Evolutionary conservation across 192 early-diverging fungal genomes (phyloP).

Genomic region (Coemansia sp.): DNA sequence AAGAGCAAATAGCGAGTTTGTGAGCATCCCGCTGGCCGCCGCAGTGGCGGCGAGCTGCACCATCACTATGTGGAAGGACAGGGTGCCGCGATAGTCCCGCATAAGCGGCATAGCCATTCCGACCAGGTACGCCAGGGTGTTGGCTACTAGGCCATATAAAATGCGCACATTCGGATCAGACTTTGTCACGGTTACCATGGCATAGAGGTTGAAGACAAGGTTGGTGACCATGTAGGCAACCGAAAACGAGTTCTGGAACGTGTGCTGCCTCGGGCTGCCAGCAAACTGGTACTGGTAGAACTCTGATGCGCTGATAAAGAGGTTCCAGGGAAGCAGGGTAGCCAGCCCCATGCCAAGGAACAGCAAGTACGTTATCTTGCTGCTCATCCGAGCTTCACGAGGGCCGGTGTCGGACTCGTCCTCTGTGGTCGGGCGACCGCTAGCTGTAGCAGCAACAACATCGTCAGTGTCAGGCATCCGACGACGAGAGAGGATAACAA

Average conservation of each 20-base stretch:
- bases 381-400: background rate
- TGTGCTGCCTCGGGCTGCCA: slow-evolving; percentile 57
- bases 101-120: slow-evolving; percentile 55
- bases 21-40: slow-evolving; percentile 59
- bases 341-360: slow-evolving; percentile 74
- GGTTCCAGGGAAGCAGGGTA: slow-evolving; percentile 78
- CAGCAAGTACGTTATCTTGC: slow-evolving; percentile 56
- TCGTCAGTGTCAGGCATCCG: background rate
- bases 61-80: slow-evolving; percentile 64
- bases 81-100: slow-evolving; percentile 40
- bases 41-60: slow-evolving; percentile 59
- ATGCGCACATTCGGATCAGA: slow-evolving; percentile 44
- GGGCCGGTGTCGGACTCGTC: background rate
- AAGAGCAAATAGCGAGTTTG: slow-evolving; percentile 69
- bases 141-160: slow-evolving; percentile 52
- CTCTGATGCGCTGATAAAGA: slow-evolving; percentile 75
- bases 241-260: slow-evolving; percentile 79
- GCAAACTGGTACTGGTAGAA: slow-evolving; percentile 66
- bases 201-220: slow-evolving; percentile 54
- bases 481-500: background rate
- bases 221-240: slow-evolving; percentile 61
- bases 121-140: slow-evolving; percentile 53
- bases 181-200: slow-evolving; percentile 49
- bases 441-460: background rate
- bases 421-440: background rate